Base-by-base conservation (phyloP, 2,329 filamentous ascomycete genomes). In the Penicillium aurantiogriseum region DNA sequence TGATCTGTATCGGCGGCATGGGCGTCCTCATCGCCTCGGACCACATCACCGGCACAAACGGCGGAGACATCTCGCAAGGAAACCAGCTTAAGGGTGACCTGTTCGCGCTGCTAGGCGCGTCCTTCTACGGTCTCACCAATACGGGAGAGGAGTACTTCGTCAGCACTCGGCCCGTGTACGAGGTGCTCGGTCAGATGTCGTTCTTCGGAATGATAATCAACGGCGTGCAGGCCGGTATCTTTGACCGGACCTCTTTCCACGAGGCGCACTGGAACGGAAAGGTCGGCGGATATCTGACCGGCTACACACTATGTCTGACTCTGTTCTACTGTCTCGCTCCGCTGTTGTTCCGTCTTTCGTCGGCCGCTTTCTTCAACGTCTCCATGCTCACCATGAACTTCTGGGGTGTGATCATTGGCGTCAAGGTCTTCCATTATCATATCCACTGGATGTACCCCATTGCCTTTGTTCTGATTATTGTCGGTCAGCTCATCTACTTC, bases 361-460 rank as follows among this genome's bases (percentile, higher is more conserved):
- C 86, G 17, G 94, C 94, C 3, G 93, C 92, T 21, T 97, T 99
- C 78, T 95, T 97, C 81, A 96, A 99, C 76, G 96, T 97, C 69
- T 93, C 89, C 8, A 80, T 99, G 63, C 81, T 99, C 59, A 97
- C 94, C 2, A 91, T 88, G 67, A 97, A 96, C 77, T 97, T 97
- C 79, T 99, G 94, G 94, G 92, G 92, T 63, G 89, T 96, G 61
- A 89, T 95, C 65, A 93, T 99, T 67, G 94, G 94, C 49, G 85
- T 95, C 65, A 84, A 88, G 71, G 90, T 97, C 48, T 96, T 99
- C 70, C 85, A 88, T 44, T 85, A 89, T 67, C 76, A 76, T 40
- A 85, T 99, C 57, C 90, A 96, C 77, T 96, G 85, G 81, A 83
- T 97, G 77, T 99, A 99, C 77, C 93, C 94, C 5, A 90, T 97